Percentiles rank a stretch among this genome's conserved stretches.
These are phyloP conservation scores for Cantharellus cinnabarinus DNA, from an alignment of 768 basidiomycete species.

Conservation along the genomic window DNA sequence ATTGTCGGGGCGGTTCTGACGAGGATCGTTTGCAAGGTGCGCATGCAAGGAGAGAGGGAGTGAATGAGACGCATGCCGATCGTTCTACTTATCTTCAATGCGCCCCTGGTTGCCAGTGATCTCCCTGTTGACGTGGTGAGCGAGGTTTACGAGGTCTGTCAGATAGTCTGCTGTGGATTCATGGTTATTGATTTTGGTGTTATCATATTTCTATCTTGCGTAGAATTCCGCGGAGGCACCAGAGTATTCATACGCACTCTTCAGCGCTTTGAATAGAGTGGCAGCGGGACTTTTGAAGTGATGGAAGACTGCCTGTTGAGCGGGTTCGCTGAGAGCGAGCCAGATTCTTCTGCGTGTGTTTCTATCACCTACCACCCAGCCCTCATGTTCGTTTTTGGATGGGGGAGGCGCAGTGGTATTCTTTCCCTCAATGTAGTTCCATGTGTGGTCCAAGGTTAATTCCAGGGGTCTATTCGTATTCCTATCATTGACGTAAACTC, in stretches of 20 bases:
- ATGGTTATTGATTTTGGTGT: conserved; percentile 57
- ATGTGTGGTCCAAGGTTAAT: conserved; percentile 7
- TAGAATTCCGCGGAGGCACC: no score
- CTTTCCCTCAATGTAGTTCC: conserved; percentile 17
- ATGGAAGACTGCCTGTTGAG: conserved; percentile 20
- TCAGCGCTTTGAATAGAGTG: conserved; percentile 73
- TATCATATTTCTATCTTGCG: conserved; percentile 52
- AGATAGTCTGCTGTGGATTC: conserved; percentile 12
- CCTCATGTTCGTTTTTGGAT: no score
- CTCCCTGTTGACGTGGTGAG: not conserved
- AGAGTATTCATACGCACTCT: conserved; percentile 54
- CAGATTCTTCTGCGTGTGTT: no score
- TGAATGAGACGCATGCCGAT: conserved; percentile 4
- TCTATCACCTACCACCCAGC: no score
- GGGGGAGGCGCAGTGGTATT: no score
- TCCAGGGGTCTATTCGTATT: not conserved
- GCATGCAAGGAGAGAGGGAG: conserved; percentile 5
- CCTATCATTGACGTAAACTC: no score
- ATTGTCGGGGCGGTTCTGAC: not conserved
- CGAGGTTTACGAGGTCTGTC: not conserved
- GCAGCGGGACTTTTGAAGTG: conserved; percentile 43
- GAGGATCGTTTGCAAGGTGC: not conserved
- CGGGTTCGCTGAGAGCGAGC: no score
- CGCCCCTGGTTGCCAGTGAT: not conserved
- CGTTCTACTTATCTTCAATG: not conserved